phyloP scores from a whole-genome alignment of 768 basidiomycete species.

The Amylocystis lapponica region DNA sequence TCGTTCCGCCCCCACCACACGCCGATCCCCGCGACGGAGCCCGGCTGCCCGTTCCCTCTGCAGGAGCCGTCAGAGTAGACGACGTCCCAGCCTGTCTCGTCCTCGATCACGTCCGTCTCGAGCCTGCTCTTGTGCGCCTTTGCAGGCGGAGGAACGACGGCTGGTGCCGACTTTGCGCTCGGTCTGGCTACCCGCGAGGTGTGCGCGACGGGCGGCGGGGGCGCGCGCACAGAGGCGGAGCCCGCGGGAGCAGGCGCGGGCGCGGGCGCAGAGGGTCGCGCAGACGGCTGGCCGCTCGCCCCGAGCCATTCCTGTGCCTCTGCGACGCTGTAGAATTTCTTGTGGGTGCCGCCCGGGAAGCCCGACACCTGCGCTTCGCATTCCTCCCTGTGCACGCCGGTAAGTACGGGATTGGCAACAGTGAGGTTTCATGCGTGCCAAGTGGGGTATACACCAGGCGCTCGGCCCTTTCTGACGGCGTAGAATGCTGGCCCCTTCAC shows the following conservation, averaged over 20 bases:
- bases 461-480: conserved; percentile 62
- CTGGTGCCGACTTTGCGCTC: neutral
- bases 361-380: conserved; percentile 65
- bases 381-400: conserved; percentile 49
- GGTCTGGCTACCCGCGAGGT: neutral
- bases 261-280: neutral
- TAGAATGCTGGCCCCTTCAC: conserved; percentile 48
- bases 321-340: conserved; percentile 53
- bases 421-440: conserved; percentile 47
- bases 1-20: conserved; percentile 83
- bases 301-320: conserved; percentile 57
- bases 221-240: neutral
- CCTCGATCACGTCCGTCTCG: conserved; percentile 9
- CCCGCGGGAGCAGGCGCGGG: neutral
- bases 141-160: neutral
- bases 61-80: conserved; percentile 91
- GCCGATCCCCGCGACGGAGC: conserved; percentile 74
- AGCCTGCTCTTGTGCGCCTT: conserved; percentile 2
- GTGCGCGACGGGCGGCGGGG: neutral
- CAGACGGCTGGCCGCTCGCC: too few relatives aligned
- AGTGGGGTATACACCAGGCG: conserved; percentile 59
- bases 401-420: neutral
- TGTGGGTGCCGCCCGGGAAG: conserved; percentile 53
- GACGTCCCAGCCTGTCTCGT: conserved; percentile 33
- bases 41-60: conserved; percentile 67